Conservation (phyloP, 2,329 filamentous ascomycete species). For the Stachybotrys echinatus region DNA sequence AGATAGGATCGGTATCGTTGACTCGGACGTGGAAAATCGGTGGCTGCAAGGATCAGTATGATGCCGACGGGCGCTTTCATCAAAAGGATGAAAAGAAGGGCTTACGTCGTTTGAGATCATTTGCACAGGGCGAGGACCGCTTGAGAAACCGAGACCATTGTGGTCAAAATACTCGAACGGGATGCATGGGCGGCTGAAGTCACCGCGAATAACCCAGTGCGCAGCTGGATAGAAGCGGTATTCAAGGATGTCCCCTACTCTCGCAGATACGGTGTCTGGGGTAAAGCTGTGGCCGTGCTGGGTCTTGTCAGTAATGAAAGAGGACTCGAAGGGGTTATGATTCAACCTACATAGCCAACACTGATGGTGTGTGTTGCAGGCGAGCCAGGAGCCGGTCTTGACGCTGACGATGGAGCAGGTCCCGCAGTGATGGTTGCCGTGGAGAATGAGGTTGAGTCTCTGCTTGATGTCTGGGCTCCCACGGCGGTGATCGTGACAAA, state of each 20-base stretch:
- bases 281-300: constrained; percentile 25
- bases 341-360: background rate
- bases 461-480: background rate
- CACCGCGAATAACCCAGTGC: constrained; percentile 59
- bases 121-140: constrained; percentile 40
- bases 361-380: background rate
- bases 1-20: constrained; percentile 59
- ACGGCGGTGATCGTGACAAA: background rate
- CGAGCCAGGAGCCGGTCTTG: background rate
- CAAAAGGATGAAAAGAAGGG: constrained; percentile 2
- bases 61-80: background rate
- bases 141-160: constrained; percentile 48
- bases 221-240: constrained; percentile 59
- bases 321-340: background rate
- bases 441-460: background rate
- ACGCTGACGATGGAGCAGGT: background rate
- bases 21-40: constrained; percentile 39
- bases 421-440: background rate
- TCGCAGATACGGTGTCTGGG: constrained; percentile 21
- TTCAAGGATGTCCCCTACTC: constrained; percentile 43
- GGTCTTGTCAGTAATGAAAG: constrained; percentile 3
- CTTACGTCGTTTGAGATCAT: constrained; percentile 40
- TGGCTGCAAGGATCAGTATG: constrained; percentile 20
- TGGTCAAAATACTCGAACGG: constrained; percentile 50
- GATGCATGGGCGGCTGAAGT: constrained; percentile 55